Base-by-base conservation (phyloP, 768 basidiomycete species). In the Hortiboletus flavorubellus region DNA sequence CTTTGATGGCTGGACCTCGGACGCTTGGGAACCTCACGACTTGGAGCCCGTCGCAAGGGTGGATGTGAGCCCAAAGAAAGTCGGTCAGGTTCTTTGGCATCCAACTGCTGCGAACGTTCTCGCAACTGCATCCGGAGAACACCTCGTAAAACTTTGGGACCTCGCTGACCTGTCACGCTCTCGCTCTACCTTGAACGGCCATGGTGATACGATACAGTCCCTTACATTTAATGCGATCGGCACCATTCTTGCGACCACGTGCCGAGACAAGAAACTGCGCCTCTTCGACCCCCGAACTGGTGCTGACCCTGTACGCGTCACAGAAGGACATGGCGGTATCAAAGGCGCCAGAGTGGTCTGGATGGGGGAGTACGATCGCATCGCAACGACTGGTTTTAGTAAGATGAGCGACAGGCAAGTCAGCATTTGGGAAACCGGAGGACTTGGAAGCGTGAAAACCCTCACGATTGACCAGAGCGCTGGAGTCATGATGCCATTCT, bases 401-500 rank as follows among this genome's bases (percentile, higher is more conserved):
- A 92, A 86, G 72, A 96, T 95, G 91, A 92, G 90, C 46, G 96
- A 99, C 69, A 81, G 96, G 9, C 93, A 99, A 71, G 79, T 93
- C 34, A 80, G 78, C 51, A 73, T 99, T 42, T 99, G 95, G 96
- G 94, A 98, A 68, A 83, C 90, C 2, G 82, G 86, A 10, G 78
- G 84, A 14, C 71, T 98, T 50, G 77, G 72, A 39, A 93, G 83
- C 67, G 62, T 94, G 59, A 95, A 93, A 75, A 91, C 83, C 54
- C 74, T 85, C 50, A 78, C 78, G 14, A 75, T 98, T 56, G 96
- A 99, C 71, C 93, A 95, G 70, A 87, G 87, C 38, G 85, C 94
- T 49, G 96, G 96, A 38, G 92, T 96, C 10, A 70, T 95, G 41
- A 98, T 98, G 94, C 96, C 96, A 2, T 97, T 97, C 84, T 98